Base-by-base conservation (phyloP, 371 early-diverging fungal genomes). In the Rhizopus stolonifer region DNA sequence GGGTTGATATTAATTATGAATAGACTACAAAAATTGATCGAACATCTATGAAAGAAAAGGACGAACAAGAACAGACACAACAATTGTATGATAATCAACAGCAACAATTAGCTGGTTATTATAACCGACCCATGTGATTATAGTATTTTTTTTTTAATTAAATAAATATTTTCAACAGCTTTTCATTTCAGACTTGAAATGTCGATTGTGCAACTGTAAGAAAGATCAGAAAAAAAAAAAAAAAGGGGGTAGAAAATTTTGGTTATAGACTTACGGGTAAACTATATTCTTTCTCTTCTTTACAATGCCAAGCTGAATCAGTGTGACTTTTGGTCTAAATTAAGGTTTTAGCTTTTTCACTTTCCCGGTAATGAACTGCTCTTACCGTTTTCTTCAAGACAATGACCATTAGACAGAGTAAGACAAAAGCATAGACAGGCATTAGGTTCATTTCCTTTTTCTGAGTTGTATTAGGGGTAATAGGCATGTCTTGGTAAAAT, bases 11-110 rank as follows among this genome's bases (percentile, higher is more conserved):
- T n/a, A n/a, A n/a, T n/a, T n/a, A 6, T 26, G 7, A 10, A 5
- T 56, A 83, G 81, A 76, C 81, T 17, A 84, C 80, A 18, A 82
- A 84, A 54, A 70, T 78, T 22, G 84, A 82, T 39, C 65, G 84
- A 52, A 67, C 81, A 24, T 65, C 76, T 21, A 63, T 75, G 15
- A 64, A 69, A 15, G 61, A 60, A 33, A 80, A 77, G 59, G 80
- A 80, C 45, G 78, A 81, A 49, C 78, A 80, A 24, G 79, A 74
- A 31, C 77, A 52, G n/a, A 23, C 26, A 15, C 44, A 42, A 15
- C 52, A 53, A 17, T 39, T 21, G 23, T 46, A 34, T 36, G 26
- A 46, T 17, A 22, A 42, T 21, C 54, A 49, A 40, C 52, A 58
- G 23, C 39, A 33, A 9, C 36, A 33, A 25, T 48, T 56, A 43